These are phyloP conservation scores for Oryza coarctata DNA, from an alignment of 176 grass and related monocot species.

Conservation along the genomic window DNA sequence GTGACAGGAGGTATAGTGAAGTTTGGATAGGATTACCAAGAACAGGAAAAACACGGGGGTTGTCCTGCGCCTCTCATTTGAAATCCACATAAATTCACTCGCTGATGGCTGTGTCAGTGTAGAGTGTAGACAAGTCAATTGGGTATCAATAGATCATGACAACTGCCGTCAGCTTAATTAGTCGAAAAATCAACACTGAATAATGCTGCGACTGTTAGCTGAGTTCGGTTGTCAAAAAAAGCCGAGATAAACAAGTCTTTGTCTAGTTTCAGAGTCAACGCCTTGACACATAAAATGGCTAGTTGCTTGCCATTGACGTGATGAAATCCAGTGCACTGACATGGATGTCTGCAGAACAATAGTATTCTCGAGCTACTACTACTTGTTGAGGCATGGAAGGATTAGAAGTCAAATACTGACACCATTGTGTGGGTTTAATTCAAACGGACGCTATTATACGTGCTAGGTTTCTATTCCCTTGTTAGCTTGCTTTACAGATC, in stretches of 20 bases:
- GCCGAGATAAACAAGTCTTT: neutral
- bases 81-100: neutral
- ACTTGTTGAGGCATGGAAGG: neutral
- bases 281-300: slow-evolving; percentile 32
- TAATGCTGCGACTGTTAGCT: neutral
- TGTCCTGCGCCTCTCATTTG: neutral
- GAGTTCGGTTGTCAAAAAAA: neutral
- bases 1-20: neutral
- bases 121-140: neutral
- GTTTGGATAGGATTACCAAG: neutral
- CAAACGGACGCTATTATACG: neutral
- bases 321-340: neutral
- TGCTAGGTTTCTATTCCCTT: neutral
- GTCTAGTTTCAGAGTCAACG: slow-evolving; percentile 22
- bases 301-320: neutral
- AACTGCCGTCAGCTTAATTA: neutral
- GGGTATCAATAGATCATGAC: neutral
- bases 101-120: neutral
- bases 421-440: neutral
- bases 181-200: slow-evolving; percentile 20
- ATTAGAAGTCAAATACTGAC: neutral
- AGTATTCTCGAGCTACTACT: no score
- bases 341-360: neutral
- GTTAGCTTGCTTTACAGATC: neutral
- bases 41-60: neutral